phyloP scores from a whole-genome alignment of 1,284 basidiomycete genomes.

The Coniferiporia sulphurascens region DNA sequence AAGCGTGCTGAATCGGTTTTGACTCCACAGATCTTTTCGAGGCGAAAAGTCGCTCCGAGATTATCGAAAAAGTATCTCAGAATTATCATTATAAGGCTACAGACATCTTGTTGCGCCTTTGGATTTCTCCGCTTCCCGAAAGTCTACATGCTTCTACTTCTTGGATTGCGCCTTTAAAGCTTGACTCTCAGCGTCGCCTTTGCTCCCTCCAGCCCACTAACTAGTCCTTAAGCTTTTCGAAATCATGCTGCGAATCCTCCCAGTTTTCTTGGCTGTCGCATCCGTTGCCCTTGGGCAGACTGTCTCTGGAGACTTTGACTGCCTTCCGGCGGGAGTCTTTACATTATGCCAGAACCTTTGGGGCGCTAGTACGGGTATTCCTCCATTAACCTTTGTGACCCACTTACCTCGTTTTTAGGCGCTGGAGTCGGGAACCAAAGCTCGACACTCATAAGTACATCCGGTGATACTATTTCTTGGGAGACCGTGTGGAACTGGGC shows the following conservation, averaged over 20 bases:
- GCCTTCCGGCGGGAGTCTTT: slow-evolving; percentile 41
- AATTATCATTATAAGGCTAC: too few relatives aligned
- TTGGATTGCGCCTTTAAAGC: too few relatives aligned
- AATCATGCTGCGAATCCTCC: slow-evolving; percentile 5
- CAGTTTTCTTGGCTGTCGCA: slow-evolving; percentile 16
- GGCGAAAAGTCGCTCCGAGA: too few relatives aligned
- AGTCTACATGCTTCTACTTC: too few relatives aligned
- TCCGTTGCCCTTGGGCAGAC: slow-evolving; percentile 27
- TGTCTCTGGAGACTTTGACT: slow-evolving; percentile 41
- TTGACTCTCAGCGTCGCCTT: too few relatives aligned
- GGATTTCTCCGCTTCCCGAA: too few relatives aligned
- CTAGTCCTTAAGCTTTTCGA: background rate
- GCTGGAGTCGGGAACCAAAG: slow-evolving; percentile 45
- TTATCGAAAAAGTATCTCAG: too few relatives aligned
- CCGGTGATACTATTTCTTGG: slow-evolving; percentile 44
- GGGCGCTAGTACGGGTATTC: slow-evolving; percentile 44
- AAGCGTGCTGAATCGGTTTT: too few relatives aligned
- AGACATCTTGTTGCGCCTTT: too few relatives aligned
- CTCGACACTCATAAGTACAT: slow-evolving; percentile 42
- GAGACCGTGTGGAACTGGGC: slow-evolving; percentile 53
- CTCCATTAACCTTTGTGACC: slow-evolving; percentile 4
- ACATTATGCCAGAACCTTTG: slow-evolving; percentile 55
- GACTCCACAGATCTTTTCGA: too few relatives aligned
- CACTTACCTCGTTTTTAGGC: slow-evolving; percentile 21
- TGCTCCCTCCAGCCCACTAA: background rate